Evolutionary conservation across 371 early-diverging fungal species (phyloP).

Genomic region (Lichtheimia corymbifera): DNA sequence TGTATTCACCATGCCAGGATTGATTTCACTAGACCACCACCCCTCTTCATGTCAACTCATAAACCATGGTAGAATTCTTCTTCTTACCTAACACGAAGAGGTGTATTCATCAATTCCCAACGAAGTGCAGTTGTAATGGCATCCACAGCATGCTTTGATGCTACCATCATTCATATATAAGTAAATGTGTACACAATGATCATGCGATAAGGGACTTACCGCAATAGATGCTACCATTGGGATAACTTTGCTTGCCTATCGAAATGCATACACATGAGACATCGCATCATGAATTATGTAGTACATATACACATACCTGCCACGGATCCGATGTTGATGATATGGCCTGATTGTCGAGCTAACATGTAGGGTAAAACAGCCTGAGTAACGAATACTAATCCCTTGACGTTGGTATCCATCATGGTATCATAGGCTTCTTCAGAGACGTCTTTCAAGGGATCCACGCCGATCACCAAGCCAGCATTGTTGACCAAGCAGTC

Average conservation of each 20-base stretch:
- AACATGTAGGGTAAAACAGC: conserved; percentile 85
- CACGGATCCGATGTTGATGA: conserved; percentile 88
- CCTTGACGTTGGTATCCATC: conserved; percentile 93
- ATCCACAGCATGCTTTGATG: conserved; percentile 86
- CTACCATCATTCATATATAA: conserved; percentile 25
- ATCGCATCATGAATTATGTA: no score
- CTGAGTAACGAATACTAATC: conserved; percentile 74
- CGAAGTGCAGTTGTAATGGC: conserved; percentile 79
- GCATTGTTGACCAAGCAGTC: conserved; percentile 53
- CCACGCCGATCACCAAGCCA: conserved; percentile 78
- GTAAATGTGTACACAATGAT: no score
- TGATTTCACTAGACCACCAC: conserved; percentile 45
- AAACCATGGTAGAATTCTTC: not conserved
- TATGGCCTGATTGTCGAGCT: conserved; percentile 68
- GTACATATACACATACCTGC: conserved; percentile 54
- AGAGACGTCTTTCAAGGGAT: conserved; percentile 66
- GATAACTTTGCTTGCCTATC: conserved; percentile 59
- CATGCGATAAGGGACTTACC: conserved; percentile 21
- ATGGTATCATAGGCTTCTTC: conserved; percentile 75
- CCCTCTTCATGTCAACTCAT: not conserved
- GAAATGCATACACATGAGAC: conserved; percentile 11
- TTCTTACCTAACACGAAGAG: conserved; percentile 66
- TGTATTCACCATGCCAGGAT: conserved; percentile 87
- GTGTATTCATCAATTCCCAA: conserved; percentile 76
- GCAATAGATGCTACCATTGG: conserved; percentile 85